phyloP scores from a whole-genome alignment of 2,329 filamentous ascomycete species.

The Colletotrichum shisoi region DNA sequence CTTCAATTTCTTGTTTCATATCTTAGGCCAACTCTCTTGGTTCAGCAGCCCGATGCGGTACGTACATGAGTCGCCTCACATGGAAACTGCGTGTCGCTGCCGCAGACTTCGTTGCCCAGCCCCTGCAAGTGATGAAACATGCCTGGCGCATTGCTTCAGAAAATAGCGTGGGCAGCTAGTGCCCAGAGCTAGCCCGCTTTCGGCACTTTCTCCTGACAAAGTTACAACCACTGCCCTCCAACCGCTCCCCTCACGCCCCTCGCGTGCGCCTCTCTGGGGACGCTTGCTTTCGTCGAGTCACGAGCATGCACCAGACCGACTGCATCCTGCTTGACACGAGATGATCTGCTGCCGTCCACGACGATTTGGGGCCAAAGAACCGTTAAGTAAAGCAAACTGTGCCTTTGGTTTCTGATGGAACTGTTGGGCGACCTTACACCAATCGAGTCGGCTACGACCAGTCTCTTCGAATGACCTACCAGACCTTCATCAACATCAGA shows the following conservation, averaged over 20 bases:
- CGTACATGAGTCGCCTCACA: constrained; percentile 8
- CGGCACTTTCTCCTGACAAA: constrained; percentile 12
- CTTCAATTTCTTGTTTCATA: not conserved
- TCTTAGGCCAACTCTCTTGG: not conserved
- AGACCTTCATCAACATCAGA: constrained; percentile 1
- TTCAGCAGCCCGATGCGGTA: not conserved
- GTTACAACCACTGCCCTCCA: constrained; percentile 42
- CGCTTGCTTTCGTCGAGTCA: constrained; percentile 28
- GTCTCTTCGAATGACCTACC: constrained; percentile 8
- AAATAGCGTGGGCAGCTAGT: constrained; percentile 49
- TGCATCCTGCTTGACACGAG: not conserved
- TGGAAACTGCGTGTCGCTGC: constrained; percentile 35
- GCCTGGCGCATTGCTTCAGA: constrained; percentile 61
- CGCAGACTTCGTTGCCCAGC: constrained; percentile 29
- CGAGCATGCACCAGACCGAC: not conserved
- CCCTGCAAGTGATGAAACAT: constrained; percentile 57
- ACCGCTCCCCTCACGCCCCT: constrained; percentile 41
- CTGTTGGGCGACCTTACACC: constrained; percentile 22
- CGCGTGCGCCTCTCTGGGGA: constrained; percentile 12
- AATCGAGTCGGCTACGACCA: constrained; percentile 15
- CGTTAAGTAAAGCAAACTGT: constrained; percentile 17
- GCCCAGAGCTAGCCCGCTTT: constrained; percentile 47
- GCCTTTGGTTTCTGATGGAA: constrained; percentile 11
- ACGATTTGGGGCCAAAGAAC: constrained; percentile 19
- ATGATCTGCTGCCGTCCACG: constrained; percentile 29